Conservation (phyloP, 2,329 filamentous ascomycete genomes). For the Exophiala bonariae region DNA sequence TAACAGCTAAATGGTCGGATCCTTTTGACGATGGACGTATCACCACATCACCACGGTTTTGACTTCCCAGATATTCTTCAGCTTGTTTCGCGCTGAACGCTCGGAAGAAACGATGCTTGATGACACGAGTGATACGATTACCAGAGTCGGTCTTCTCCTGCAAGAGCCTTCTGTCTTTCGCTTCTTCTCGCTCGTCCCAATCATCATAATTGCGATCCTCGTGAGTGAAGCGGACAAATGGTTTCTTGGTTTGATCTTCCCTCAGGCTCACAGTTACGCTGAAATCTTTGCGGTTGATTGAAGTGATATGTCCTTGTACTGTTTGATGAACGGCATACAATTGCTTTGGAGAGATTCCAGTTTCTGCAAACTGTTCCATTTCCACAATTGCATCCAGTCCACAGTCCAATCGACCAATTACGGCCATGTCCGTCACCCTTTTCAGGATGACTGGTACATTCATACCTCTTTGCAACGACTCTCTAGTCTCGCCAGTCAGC, state of each 20-base stretch:
- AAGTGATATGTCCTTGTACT: constrained; percentile 81
- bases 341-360: constrained; percentile 66
- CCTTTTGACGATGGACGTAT: constrained; percentile 95
- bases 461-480: constrained; percentile 85
- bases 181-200: constrained; percentile 85
- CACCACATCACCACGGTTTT: constrained; percentile 83
- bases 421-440: constrained; percentile 85
- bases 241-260: constrained; percentile 74
- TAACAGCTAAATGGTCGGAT: constrained; percentile 90
- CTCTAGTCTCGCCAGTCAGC: constrained; percentile 88
- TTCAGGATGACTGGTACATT: constrained; percentile 79
- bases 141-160: constrained; percentile 83
- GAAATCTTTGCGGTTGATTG: constrained; percentile 84
- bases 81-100: constrained; percentile 91
- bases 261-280: constrained; percentile 79
- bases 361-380: constrained; percentile 75
- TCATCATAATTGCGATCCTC: constrained; percentile 61
- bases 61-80: constrained; percentile 86
- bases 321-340: constrained; percentile 80
- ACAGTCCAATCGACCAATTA: constrained; percentile 90
- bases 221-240: constrained; percentile 66
- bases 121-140: constrained; percentile 85
- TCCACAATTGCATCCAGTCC: constrained; percentile 89
- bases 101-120: constrained; percentile 96
- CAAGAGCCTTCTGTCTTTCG: constrained; percentile 76